Base-by-base conservation (phyloP, 2,329 filamentous ascomycete genomes). In the Colletotrichum theobromicola region DNA sequence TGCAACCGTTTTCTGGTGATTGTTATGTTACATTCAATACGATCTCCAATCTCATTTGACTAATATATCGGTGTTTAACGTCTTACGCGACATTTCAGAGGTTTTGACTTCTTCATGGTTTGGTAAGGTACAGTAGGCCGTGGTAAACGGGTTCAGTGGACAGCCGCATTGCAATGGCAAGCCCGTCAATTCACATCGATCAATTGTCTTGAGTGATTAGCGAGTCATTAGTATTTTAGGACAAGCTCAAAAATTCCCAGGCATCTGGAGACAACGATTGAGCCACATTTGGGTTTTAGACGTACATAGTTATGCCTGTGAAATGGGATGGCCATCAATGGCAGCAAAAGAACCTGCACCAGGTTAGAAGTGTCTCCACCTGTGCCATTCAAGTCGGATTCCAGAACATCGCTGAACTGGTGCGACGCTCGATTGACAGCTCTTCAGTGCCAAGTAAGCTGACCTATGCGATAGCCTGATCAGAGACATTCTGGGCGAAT, bases 401-500 rank as follows among this genome's bases (percentile, higher is more conserved):
- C 2, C 6, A 21, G 42, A 21, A 50, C 42, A 50, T 50, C n/a
- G 10, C 42, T 50, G n/a, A 50, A 7, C 21, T n/a, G n/a, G 42
- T 50, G 42, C 42, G 6, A 46, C 37, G 3, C 18, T n/a, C 18
- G 18, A n/a, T n/a, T 46, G 37, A n/a, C 37, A 46, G 18, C 9
- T 46, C 37, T 18, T 50, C 42, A 21, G 42, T 50, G 42, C 42
- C 42, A 50, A 50, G 30, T 69, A 69, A 72, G 70, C 65, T 72
- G 70, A 68, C 70, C 67, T 9, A 13, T 37, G 5, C 15, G 10
- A 32, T 28, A 42, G 24, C 28, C 15, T 9, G 9, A 53, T 10
- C 13, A 24, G 13, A 35, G 9, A 55, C 26, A 28, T 34, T 32
- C 6, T 18, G 13, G 26, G 16, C 18, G 13, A 63, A 32, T 7